Percentiles rank a stretch among this genome's conserved stretches.
Conservation (phyloP, 495 filamentous ascomycete genomes). For the Cryomyces antarcticus region DNA sequence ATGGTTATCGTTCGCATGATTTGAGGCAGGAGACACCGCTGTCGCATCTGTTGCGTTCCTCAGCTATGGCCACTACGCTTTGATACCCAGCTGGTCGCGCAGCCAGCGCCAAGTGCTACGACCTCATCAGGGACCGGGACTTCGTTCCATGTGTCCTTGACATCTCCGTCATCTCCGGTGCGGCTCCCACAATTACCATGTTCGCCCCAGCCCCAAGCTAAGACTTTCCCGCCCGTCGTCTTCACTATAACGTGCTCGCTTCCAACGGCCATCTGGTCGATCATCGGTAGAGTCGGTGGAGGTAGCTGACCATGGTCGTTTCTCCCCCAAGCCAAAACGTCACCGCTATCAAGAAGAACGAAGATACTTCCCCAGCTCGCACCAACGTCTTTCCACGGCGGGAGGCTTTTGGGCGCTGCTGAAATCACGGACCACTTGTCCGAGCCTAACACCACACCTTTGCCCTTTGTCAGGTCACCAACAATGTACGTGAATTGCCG, state of each 20-base stretch:
- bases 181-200: constrained; percentile 83
- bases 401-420: constrained; percentile 12
- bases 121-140: constrained; percentile 4
- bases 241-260: constrained; percentile 72
- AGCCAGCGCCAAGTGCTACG: constrained; percentile 53
- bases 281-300: constrained; percentile 29
- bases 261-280: constrained; percentile 46
- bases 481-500: constrained; percentile 62
- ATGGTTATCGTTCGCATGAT: too few species aligned
- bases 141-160: constrained; percentile 39
- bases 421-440: constrained; percentile 47
- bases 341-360: constrained; percentile 36
- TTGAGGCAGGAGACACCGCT: too few species aligned
- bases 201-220: constrained; percentile 89
- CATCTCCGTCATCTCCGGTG: constrained; percentile 36
- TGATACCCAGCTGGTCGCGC: constrained; percentile 65
- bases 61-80: too few species aligned
- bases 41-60: too few species aligned
- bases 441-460: constrained; percentile 35
- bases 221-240: constrained; percentile 33
- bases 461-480: constrained; percentile 28
- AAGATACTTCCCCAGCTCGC: constrained; percentile 74
- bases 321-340: constrained; percentile 47
- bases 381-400: constrained; percentile 35
- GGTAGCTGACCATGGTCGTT: constrained; percentile 67